Conservation (phyloP, 306 rosid species). For the Casuarina cunninghamiana region DNA sequence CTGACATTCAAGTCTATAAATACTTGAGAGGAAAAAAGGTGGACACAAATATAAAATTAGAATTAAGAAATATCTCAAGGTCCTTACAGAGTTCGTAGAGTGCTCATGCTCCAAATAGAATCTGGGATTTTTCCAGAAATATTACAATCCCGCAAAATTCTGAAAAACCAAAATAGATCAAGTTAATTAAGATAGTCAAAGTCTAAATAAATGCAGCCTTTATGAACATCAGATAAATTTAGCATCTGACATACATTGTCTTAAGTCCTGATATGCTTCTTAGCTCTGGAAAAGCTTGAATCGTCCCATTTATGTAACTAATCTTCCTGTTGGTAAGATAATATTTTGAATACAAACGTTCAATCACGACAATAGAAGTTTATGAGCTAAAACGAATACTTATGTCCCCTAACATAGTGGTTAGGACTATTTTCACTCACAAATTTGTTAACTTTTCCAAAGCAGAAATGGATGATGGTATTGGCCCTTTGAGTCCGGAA, state of each 20-base stretch:
- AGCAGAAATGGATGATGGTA: neutral
- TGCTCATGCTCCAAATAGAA: neutral
- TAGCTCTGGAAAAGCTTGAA: neutral
- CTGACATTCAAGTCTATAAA: neutral
- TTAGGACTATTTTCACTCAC: constrained; percentile 2
- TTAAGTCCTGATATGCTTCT: neutral
- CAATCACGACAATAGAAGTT: neutral
- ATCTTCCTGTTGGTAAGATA: neutral
- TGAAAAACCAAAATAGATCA: neutral
- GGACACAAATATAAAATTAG: neutral
- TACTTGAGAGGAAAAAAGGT: neutral
- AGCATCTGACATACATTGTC: neutral
- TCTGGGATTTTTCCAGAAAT: neutral
- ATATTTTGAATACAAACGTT: neutral
- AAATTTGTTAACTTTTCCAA: neutral
- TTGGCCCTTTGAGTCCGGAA: constrained; percentile 4
- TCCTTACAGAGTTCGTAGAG: neutral
- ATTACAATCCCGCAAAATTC: constrained; percentile 9
- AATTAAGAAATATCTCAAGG: neutral
- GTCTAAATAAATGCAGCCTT: no score
- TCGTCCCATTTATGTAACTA: neutral
- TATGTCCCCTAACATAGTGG: neutral
- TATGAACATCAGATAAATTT: neutral
- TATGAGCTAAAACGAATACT: no score
- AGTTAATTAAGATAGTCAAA: neutral